A percentile compares a stretch with the other conserved stretches of the same genome.
phyloP scores from a whole-genome alignment of 1,284 basidiomycete species.

The Ustilago hordei region DNA sequence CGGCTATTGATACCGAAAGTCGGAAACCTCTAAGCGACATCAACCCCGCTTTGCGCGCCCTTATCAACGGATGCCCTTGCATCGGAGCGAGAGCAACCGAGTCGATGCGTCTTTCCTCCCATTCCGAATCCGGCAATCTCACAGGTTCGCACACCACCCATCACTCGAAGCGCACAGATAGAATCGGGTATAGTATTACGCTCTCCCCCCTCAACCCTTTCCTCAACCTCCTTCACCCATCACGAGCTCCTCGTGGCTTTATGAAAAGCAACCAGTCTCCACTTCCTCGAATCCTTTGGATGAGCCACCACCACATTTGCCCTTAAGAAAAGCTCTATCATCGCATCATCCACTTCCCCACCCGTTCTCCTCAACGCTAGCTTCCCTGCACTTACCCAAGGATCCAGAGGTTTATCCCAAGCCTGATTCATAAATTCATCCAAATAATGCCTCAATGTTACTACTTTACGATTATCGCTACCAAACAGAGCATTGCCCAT shows the following conservation, averaged over 20 bases:
- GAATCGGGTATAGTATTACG: conserved; percentile 11
- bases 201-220: background rate
- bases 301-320: conserved; percentile 41
- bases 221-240: background rate
- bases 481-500: conserved; percentile 31
- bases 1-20: background rate
- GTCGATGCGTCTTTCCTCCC: too few species aligned
- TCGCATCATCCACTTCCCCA: conserved; percentile 47
- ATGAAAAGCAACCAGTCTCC: conserved; percentile 44
- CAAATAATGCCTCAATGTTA: conserved; percentile 37
- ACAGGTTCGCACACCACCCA: background rate
- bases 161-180: background rate
- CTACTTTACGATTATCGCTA: conserved; percentile 24
- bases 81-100: too few species aligned
- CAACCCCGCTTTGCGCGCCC: background rate
- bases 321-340: conserved; percentile 47
- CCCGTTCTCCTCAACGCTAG: conserved; percentile 27
- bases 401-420: conserved; percentile 47
- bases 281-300: conserved; percentile 38
- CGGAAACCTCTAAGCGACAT: conserved; percentile 1
- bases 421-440: conserved; percentile 50
- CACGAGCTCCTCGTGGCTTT: conserved; percentile 26
- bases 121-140: background rate
- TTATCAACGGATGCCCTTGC: background rate
- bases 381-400: conserved; percentile 35